A percentile compares a stretch with the other conserved stretches of the same genome.
phyloP scores from a whole-genome alignment of 352 stramenopile species.

The Phytophthora sansomeana region DNA sequence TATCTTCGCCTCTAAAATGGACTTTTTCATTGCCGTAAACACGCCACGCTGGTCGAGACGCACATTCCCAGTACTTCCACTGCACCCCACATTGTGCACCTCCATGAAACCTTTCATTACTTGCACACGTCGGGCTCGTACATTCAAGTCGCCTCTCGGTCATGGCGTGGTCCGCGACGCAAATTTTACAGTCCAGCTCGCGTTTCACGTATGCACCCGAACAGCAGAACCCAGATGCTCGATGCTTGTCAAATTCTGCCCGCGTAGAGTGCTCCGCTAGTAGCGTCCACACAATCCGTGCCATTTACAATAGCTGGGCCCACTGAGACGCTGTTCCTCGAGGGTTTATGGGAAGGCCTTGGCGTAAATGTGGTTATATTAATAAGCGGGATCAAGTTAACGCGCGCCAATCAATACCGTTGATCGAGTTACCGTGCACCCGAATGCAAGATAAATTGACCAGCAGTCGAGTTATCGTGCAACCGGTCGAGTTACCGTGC shows the following conservation, averaged over 20 bases:
- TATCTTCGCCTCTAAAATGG: not conserved
- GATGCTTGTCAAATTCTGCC: not conserved
- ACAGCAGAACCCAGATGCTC: not conserved
- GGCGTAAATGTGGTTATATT: too few species aligned
- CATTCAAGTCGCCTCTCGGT: not conserved
- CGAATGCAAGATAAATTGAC: too few species aligned
- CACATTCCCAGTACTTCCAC: not conserved
- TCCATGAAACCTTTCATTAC: too few species aligned
- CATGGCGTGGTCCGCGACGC: constrained; percentile 1
- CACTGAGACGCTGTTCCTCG: too few species aligned
- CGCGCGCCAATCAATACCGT: too few species aligned
- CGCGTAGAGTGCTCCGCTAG: not conserved
- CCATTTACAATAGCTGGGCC: not conserved
- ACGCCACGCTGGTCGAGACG: not conserved
- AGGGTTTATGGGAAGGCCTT: too few species aligned
- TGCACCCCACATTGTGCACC: not conserved
- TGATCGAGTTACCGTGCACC: too few species aligned
- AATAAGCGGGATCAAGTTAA: too few species aligned
- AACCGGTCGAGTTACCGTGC: too few species aligned
- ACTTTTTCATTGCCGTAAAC: not conserved
- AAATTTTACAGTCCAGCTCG: not conserved
- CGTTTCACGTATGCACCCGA: constrained; percentile 1
- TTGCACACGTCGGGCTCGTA: not conserved
- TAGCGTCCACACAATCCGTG: not conserved
- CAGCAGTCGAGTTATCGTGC: too few species aligned